Conservation (phyloP, 2,329 filamentous ascomycete genomes). For the Nemania sp. region DNA sequence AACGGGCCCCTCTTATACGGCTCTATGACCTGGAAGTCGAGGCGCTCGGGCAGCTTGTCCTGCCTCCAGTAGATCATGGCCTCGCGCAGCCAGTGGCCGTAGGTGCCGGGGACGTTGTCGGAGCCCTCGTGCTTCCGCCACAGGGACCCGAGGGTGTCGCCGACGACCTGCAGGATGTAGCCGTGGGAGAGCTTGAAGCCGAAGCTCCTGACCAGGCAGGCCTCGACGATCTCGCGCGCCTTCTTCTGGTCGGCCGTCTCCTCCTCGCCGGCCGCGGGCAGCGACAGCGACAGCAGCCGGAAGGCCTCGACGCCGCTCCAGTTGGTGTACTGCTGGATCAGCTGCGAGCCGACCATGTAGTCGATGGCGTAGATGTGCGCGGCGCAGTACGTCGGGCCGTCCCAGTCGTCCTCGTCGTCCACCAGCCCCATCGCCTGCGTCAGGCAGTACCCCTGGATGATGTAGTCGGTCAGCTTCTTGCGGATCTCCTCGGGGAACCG, state of each 20-base stretch:
- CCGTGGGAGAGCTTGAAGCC: constrained; percentile 61
- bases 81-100: constrained; percentile 59
- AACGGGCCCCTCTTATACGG: constrained; percentile 48
- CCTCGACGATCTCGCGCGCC: constrained; percentile 57
- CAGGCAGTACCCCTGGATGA: constrained; percentile 59
- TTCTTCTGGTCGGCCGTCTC: constrained; percentile 52
- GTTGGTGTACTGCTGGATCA: constrained; percentile 56
- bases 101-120: constrained; percentile 55
- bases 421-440: constrained; percentile 56
- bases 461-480: constrained; percentile 58
- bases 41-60: constrained; percentile 44
- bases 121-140: constrained; percentile 56
- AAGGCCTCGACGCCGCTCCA: constrained; percentile 57
- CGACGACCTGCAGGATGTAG: constrained; percentile 53
- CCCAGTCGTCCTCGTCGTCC: constrained; percentile 55
- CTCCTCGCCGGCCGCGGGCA: constrained; percentile 45
- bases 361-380: constrained; percentile 56
- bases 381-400: constrained; percentile 56
- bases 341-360: constrained; percentile 54
- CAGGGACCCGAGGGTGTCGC: constrained; percentile 56
- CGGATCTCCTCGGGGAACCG: constrained; percentile 46
- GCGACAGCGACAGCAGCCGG: constrained; percentile 51
- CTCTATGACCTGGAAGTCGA: constrained; percentile 42
- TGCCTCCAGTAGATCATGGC: constrained; percentile 54
- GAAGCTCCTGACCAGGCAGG: constrained; percentile 54